These are phyloP conservation scores for Chondrostereum purpureum DNA, from an alignment of 1,284 basidiomycete genomes.

Conservation along the genomic window DNA sequence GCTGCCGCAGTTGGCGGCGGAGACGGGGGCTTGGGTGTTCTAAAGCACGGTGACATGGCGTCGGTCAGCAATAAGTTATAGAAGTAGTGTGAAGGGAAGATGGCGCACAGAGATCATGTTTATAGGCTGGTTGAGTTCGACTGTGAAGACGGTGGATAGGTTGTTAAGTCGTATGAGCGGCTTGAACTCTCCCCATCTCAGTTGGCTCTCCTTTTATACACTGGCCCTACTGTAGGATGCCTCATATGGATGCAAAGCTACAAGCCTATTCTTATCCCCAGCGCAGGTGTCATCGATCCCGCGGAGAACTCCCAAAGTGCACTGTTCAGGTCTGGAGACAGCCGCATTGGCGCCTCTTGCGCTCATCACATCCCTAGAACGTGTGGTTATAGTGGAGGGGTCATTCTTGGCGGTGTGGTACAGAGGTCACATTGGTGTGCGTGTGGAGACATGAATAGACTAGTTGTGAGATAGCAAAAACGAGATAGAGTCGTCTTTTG, in stretches of 20 bases:
- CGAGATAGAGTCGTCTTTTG: no score
- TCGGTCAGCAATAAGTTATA: conserved; percentile 1
- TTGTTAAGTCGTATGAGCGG: conserved; percentile 9
- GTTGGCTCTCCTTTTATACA: background rate
- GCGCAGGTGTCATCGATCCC: no score
- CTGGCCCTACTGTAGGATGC: no score
- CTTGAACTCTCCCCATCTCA: background rate
- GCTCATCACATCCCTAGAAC: no score
- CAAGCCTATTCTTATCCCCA: no score
- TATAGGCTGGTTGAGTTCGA: conserved; percentile 7
- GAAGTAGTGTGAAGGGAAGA: conserved; percentile 5
- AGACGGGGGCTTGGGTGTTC: conserved; percentile 36
- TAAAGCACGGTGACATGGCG: conserved; percentile 13
- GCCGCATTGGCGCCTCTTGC: no score
- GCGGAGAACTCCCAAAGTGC: no score
- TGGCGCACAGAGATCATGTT: conserved; percentile 29
- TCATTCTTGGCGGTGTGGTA: background rate
- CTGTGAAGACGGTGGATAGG: conserved; percentile 13
- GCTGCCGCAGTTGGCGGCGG: conserved; percentile 41
- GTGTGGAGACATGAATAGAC: no score
- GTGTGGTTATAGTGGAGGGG: no score
- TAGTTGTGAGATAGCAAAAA: no score
- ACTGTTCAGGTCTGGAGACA: no score
- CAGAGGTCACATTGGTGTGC: background rate
- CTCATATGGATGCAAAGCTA: no score